phyloP scores from a whole-genome alignment of 2,329 filamentous ascomycete genomes.

The Ceratocystis papillata region DNA sequence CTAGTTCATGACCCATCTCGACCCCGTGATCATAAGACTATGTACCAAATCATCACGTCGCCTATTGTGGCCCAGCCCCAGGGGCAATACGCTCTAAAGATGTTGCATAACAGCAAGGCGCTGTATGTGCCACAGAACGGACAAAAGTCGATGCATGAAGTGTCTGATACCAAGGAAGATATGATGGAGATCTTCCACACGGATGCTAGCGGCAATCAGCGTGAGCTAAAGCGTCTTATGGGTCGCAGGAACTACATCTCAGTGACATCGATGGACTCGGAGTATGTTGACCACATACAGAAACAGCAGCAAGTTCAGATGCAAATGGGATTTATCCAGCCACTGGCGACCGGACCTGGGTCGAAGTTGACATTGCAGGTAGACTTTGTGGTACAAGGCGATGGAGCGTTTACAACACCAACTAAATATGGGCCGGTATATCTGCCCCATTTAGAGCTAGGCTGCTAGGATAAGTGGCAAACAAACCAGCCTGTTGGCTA shows the following conservation, averaged over 20 bases:
- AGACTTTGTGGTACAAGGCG: constrained; percentile 94
- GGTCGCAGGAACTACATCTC: constrained; percentile 84
- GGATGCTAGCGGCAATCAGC: constrained; percentile 70
- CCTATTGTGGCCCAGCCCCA: constrained; percentile 85
- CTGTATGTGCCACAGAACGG: constrained; percentile 88
- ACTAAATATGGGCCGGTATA: constrained; percentile 97
- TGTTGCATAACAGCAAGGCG: constrained; percentile 89
- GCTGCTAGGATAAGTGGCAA: constrained; percentile 38
- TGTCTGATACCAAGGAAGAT: constrained; percentile 93
- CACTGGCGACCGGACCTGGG: constrained; percentile 36
- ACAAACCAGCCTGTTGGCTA: not conserved
- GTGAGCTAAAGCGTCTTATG: constrained; percentile 89
- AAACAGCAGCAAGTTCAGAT: constrained; percentile 17
- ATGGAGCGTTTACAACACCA: constrained; percentile 66
- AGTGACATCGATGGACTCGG: constrained; percentile 87
- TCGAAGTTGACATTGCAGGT: constrained; percentile 75
- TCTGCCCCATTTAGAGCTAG: constrained; percentile 74
- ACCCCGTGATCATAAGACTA: constrained; percentile 91
- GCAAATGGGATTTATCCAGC: constrained; percentile 21
- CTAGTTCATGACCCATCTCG: constrained; percentile 88
- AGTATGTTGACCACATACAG: constrained; percentile 43
- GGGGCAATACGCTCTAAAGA: constrained; percentile 73
- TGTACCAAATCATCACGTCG: constrained; percentile 96
- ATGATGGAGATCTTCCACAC: constrained; percentile 99
- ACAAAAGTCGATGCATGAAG: constrained; percentile 58